These are phyloP conservation scores for Effrenium voratum DNA, from an alignment of 73 alveolate species.

Conservation along the genomic window DNA sequence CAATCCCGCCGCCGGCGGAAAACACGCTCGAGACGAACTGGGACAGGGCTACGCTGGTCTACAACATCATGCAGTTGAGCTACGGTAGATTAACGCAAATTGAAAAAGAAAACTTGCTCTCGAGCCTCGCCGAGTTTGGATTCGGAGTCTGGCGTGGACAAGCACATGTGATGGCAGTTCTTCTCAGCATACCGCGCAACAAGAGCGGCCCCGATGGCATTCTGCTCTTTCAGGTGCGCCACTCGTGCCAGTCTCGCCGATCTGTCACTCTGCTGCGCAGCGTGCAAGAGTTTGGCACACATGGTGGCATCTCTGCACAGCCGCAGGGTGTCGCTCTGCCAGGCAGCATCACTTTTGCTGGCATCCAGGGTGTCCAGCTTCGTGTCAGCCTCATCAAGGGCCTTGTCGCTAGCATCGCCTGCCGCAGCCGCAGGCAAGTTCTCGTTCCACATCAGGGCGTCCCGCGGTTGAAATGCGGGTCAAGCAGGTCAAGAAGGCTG, in stretches of 20 bases:
- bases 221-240: conserved; percentile 53
- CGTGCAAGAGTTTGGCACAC: conserved; percentile 10
- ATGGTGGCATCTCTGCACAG: conserved; percentile 19
- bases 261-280: neutral
- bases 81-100: too few relatives aligned
- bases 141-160: neutral
- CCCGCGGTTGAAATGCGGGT: neutral
- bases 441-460: neutral
- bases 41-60: too few relatives aligned
- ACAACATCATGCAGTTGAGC: too few relatives aligned
- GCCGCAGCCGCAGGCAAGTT: neutral
- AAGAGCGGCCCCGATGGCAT: neutral
- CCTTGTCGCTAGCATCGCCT: neutral
- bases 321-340: conserved; percentile 6
- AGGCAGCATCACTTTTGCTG: neutral
- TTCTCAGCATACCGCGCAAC: neutral
- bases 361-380: neutral
- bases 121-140: neutral
- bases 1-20: neutral
- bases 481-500: conserved; percentile 5
- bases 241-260: conserved; percentile 1
- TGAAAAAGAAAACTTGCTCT: too few relatives aligned
- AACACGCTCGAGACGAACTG: conserved; percentile 32
- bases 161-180: neutral
- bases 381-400: neutral